Percentiles rank a stretch among this genome's conserved stretches.
Evolutionary conservation across 1,139 yeast species (phyloP).

Genomic region (Scheffersomyces segobiensis): DNA sequence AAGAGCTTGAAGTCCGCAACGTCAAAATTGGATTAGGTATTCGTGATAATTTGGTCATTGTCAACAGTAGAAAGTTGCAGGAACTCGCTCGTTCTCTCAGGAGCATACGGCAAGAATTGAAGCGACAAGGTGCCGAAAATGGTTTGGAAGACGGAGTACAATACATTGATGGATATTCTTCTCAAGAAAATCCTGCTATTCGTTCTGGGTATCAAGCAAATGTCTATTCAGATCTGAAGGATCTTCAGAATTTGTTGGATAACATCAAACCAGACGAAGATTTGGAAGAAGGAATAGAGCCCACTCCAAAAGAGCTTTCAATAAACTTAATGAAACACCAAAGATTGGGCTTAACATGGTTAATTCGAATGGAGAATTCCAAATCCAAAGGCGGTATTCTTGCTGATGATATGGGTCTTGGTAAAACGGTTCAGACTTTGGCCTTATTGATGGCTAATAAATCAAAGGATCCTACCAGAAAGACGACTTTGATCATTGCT

Average conservation of each 20-base stretch:
- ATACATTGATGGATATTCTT: neutral
- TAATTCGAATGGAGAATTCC: conserved; percentile 64
- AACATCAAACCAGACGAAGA: conserved; percentile 66
- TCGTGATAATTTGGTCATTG: neutral
- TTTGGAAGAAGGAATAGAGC: conserved; percentile 41
- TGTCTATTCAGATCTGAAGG: conserved; percentile 39
- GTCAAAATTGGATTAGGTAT: neutral
- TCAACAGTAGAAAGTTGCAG: neutral
- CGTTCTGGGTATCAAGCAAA: conserved; percentile 14
- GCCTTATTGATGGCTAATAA: conserved; percentile 63
- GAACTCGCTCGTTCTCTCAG: neutral
- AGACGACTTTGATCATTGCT: conserved; percentile 74
- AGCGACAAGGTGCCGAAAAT: neutral
- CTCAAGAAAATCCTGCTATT: neutral
- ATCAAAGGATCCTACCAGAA: conserved; percentile 34
- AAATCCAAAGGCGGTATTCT: conserved; percentile 71
- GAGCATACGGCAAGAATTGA: neutral
- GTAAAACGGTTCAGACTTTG: conserved; percentile 84
- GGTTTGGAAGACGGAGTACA: neutral
- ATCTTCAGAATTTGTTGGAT: conserved; percentile 54
- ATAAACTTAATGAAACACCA: conserved; percentile 80
- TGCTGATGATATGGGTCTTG: conserved; percentile 95
- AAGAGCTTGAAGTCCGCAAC: neutral
- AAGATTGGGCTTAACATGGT: conserved; percentile 82
- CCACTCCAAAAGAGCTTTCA: conserved; percentile 70